A percentile compares a stretch with the other conserved stretches of the same genome.
Conservation (phyloP, 1,284 basidiomycete genomes). For the Phenoliferia sp. region DNA sequence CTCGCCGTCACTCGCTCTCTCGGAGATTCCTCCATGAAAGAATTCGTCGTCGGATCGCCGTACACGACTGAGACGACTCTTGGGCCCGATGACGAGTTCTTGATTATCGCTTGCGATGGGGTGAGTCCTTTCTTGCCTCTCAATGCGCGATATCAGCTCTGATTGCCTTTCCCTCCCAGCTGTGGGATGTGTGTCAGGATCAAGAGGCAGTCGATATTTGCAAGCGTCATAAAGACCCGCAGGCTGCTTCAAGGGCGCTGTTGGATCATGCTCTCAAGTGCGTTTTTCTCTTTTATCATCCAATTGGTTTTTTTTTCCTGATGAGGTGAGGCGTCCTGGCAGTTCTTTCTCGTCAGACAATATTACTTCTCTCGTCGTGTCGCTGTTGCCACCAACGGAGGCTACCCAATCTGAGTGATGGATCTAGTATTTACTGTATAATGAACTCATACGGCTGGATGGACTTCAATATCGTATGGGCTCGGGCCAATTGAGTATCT, state of each 20-base stretch:
- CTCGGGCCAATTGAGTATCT: too few relatives aligned
- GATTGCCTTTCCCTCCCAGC: slow-evolving; percentile 27
- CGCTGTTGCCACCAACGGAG: background rate
- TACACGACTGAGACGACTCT: slow-evolving; percentile 96
- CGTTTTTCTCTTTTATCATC: background rate
- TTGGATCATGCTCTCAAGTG: slow-evolving; percentile 72
- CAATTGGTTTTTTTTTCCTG: background rate
- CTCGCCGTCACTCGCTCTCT: slow-evolving; percentile 93
- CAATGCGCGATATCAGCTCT: background rate
- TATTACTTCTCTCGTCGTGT: background rate
- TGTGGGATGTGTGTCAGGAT: slow-evolving; percentile 95
- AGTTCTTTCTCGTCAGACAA: background rate
- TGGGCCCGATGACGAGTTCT: slow-evolving; percentile 76
- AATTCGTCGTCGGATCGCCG: slow-evolving; percentile 95
- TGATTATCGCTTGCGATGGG: slow-evolving; percentile 91
- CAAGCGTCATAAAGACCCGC: slow-evolving; percentile 58
- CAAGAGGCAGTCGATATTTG: slow-evolving; percentile 87
- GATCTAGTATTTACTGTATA: too few relatives aligned
- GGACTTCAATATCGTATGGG: too few relatives aligned
- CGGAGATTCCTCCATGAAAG: slow-evolving; percentile 98
- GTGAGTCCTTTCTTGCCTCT: slow-evolving; percentile 9
- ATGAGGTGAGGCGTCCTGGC: background rate
- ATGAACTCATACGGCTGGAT: too few relatives aligned
- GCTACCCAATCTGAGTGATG: too few relatives aligned
- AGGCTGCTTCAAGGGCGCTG: slow-evolving; percentile 71